Conservation (phyloP, 176 grass and related monocot genomes). For the Musa troglodytarum region DNA sequence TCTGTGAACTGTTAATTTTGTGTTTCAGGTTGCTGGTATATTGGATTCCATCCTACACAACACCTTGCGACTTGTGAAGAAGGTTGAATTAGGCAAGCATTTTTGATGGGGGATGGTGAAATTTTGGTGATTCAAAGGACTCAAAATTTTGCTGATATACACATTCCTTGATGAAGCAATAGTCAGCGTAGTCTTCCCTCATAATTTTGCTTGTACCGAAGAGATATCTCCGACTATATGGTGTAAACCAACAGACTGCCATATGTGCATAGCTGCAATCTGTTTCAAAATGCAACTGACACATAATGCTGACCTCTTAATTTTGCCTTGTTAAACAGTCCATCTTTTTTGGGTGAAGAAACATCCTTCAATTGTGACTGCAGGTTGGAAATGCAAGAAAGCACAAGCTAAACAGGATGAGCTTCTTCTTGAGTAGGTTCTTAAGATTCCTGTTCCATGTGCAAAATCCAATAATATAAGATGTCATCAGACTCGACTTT, state of each 20-base stretch:
- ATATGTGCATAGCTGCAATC: too few species aligned
- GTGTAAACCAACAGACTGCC: too few species aligned
- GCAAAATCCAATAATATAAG: too few species aligned
- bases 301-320: too few species aligned
- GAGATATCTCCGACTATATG: neutral
- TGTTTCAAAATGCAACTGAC: too few species aligned
- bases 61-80: constrained; percentile 75
- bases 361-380: too few species aligned
- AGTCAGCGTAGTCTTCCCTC: neutral
- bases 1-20: constrained; percentile 12
- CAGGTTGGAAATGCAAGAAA: neutral
- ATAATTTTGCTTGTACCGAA: neutral
- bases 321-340: too few species aligned
- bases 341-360: too few species aligned
- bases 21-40: constrained; percentile 85
- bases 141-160: constrained; percentile 12
- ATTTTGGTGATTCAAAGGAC: constrained; percentile 3
- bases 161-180: neutral
- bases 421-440: too few species aligned
- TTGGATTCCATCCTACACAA: constrained; percentile 95
- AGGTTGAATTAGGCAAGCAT: constrained; percentile 88
- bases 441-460: too few species aligned
- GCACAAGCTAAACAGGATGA: too few species aligned
- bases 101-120: constrained; percentile 31
- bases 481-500: too few species aligned